Base-by-base conservation (phyloP, 2,329 filamentous ascomycete species). In the Tympanopsis confertula region DNA sequence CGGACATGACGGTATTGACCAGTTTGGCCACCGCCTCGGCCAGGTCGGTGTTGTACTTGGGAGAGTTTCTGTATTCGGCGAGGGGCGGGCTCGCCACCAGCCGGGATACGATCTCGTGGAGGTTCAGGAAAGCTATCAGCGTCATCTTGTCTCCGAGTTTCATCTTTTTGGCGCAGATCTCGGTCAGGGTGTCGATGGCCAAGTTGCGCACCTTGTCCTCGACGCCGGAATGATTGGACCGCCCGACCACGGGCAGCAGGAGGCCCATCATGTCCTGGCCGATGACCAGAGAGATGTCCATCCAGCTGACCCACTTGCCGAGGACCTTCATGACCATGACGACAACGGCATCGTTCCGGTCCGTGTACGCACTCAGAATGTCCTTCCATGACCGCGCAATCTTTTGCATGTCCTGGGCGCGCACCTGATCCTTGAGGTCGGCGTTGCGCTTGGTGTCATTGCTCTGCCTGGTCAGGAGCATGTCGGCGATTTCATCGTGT, bases 161-260 rank as follows among this genome's bases (percentile, higher is more conserved):
- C 91, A 98, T 98, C 68, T 96, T 96, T 71, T 98, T 98, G 57
- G 81, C 83, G 40, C 94, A 85, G 47, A 94, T 94, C 61, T 98
- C 89, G 4, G 86, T 94, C 54, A 98, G 82, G 19, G 91, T 87
- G 52, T 95, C 87, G 49, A 96, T 86, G 38, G 91, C 89, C 14
- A 87, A 83, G 61, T 94, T 84, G 45, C 88, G 78, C 45, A 94
- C 82, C 55, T 79, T 84, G 54, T 93, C 86, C 61, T 83, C 68
- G 53, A 71, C 58, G 51, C 75, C 61, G 50, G 69, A 60, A 45
- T 69, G 53, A 56, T 77, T 71, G 52, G 77, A 68, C 57, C 81
- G 82, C n/a, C 85, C 86, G 40, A 94, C 82, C 45, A 96, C 75
- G 46, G 91, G 83, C 51, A 95, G 81, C 41, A 98, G 70, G 36